Percentiles rank a stretch among this genome's conserved stretches.
phyloP scores from a whole-genome alignment of 164 flowering plant species.

The Liriodendron chinense region DNA sequence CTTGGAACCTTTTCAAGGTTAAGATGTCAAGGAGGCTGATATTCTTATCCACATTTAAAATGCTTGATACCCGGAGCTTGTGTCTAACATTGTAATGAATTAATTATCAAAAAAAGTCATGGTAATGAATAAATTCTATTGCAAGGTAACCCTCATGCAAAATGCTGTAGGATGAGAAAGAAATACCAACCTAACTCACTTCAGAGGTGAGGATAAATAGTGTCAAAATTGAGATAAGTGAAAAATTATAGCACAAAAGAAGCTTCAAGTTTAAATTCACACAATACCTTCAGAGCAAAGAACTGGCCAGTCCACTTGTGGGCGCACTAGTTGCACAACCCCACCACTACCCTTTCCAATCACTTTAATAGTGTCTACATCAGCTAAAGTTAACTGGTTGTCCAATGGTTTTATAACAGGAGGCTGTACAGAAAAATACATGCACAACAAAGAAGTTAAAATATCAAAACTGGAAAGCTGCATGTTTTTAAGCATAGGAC shows the following conservation, averaged over 20 bases:
- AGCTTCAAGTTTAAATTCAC: not conserved
- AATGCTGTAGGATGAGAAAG: no score
- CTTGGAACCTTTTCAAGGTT: no score
- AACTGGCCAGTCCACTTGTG: slow-evolving; percentile 97
- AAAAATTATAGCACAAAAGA: not conserved
- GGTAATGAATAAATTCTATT: no score
- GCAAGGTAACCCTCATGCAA: no score
- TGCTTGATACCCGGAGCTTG: no score
- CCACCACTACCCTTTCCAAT: slow-evolving; percentile 95
- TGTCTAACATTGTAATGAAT: no score
- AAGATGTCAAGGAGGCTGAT: no score
- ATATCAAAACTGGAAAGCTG: not conserved
- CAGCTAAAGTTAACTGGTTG: slow-evolving; percentile 78
- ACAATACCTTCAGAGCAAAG: slow-evolving; percentile 85
- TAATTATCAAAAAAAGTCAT: no score
- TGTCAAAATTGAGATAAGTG: not conserved
- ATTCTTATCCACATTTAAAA: no score
- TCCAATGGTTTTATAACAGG: slow-evolving; percentile 73
- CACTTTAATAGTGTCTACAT: slow-evolving; percentile 74
- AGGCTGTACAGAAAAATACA: slow-evolving; percentile 42
- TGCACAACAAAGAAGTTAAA: slow-evolving; percentile 1
- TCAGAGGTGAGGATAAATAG: not conserved
- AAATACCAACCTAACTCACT: not conserved
- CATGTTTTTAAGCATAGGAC: not conserved
- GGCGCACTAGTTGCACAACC: slow-evolving; percentile 80